Evolutionary conservation across 2,329 filamentous ascomycete species (phyloP), one percentile per base, ranked within the genome.

Genomic region (Cladosporium sp.): DNA sequence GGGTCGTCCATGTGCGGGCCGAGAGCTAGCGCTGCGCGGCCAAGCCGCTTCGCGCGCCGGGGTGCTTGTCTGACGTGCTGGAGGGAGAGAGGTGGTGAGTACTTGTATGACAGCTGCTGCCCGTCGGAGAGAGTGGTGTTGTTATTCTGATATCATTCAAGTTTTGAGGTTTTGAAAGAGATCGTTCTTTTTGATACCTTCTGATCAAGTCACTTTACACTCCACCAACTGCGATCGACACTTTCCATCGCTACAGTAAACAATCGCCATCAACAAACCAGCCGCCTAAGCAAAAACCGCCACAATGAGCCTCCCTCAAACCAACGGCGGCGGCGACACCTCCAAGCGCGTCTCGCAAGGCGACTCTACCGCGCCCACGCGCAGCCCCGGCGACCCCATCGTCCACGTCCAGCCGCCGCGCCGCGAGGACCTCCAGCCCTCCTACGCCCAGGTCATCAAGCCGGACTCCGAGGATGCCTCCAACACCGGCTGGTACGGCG

Each of bases 401-500:
- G 66, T 77, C 59, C 75, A 77, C 53, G 90, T 96, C 44, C 81
- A 91, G 66, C 91, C 89, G 18, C 89, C 92, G 13, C 82, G 83
- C 55, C 79, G 84, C 63, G 87, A 90, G 61, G 92, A 96, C 66
- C 78, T 97, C 9, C 90, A 95, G 73, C 84, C 84, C 53, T 87
- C 81, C 3, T 67, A 66, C 52, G 89, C 89, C 6, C 78, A 83
- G 57, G 74, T 76, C 44, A 77, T 87, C 59, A 76, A 80, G 60
- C 76, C 80, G 28, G 79, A 82, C 53, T 62, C 59, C 43, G 79
- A 82, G 49, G 84, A 93, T 59, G 81, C 81, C 32, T 81, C 81
- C 58, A 79, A 82, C 46, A 83, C 91, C 68, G 87, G 89, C 66
- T 96, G 90, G 90, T 98, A 97, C 66, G 61, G 60, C 7, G 54